Conservation (phyloP, 1,139 yeast species). For the Taphrina wiesneri region DNA sequence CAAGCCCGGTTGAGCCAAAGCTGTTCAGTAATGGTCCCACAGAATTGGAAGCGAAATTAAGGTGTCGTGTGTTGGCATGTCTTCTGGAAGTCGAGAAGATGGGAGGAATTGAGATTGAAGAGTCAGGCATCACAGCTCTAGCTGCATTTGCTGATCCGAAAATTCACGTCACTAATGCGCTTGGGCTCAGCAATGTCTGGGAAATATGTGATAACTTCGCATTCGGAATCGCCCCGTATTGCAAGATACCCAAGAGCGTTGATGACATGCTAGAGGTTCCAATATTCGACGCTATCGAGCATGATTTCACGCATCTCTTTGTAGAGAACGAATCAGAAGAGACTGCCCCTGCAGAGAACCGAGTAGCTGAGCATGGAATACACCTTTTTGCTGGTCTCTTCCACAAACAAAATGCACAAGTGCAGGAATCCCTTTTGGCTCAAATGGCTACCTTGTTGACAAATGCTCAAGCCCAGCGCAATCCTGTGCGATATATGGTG, state of each 20-base stretch:
- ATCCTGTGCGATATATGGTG: conserved; percentile 49
- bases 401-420: conserved; percentile 71
- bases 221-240: conserved; percentile 19
- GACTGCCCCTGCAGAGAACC: conserved; percentile 43
- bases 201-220: conserved; percentile 40
- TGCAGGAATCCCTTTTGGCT: conserved; percentile 83
- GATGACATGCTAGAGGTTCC: conserved; percentile 37
- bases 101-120: conserved; percentile 44
- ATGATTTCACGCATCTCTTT: conserved; percentile 40
- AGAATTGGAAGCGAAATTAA: conserved; percentile 44
- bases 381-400: conserved; percentile 72
- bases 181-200: conserved; percentile 46
- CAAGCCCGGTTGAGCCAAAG: conserved; percentile 42
- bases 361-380: conserved; percentile 73
- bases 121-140: conserved; percentile 46
- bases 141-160: conserved; percentile 47
- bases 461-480: conserved; percentile 43
- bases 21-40: conserved; percentile 42
- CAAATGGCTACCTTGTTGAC: conserved; percentile 62
- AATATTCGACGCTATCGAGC: conserved; percentile 37
- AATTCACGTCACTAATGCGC: conserved; percentile 41
- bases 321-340: conserved; percentile 7
- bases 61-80: conserved; percentile 46
- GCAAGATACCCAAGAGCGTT: not conserved
- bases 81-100: conserved; percentile 42